Percentiles rank a stretch among this genome's conserved stretches.
Evolutionary conservation across 2,329 filamentous ascomycete species (phyloP).

Genomic region (Claviceps capensis): DNA sequence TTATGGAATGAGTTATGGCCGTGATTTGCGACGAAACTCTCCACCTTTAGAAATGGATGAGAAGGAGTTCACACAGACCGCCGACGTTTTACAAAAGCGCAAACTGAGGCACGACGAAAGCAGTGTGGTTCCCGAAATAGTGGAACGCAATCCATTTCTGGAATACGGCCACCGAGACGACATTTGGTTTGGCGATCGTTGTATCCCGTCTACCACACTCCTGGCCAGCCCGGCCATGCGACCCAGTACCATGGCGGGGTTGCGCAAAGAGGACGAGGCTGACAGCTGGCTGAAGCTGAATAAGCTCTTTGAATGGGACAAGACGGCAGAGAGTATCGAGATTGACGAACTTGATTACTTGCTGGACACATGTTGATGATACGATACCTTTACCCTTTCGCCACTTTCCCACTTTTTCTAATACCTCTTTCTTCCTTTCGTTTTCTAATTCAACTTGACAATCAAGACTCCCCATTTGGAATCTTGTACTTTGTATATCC

Average conservation of each 20-base stretch:
- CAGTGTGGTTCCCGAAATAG: conserved; percentile 13
- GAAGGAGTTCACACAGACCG: conserved; percentile 92
- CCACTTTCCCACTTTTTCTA: conserved; percentile 3
- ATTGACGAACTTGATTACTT: conserved; percentile 86
- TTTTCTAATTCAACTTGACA: not conserved
- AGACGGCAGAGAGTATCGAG: conserved; percentile 77
- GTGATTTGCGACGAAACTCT: conserved; percentile 52
- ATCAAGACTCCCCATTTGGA: no score
- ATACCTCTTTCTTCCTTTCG: not conserved
- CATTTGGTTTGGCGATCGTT: conserved; percentile 34
- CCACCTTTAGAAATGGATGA: conserved; percentile 89
- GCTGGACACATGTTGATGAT: conserved; percentile 55
- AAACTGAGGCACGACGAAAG: conserved; percentile 36
- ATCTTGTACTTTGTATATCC: no score
- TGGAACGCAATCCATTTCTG: conserved; percentile 16
- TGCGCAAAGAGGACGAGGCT: conserved; percentile 24
- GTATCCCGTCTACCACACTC: conserved; percentile 25
- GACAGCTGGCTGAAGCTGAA: conserved; percentile 28
- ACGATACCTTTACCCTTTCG: not conserved
- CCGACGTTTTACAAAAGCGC: conserved; percentile 63
- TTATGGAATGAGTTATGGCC: conserved; percentile 22
- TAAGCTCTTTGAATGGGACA: conserved; percentile 41
- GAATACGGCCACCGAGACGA: conserved; percentile 32
- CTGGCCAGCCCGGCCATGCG: conserved; percentile 42
- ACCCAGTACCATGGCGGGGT: conserved; percentile 16